These are phyloP conservation scores for Anthracocystis walkeri DNA, from an alignment of 1,284 basidiomycete genomes.

Conservation along the genomic window DNA sequence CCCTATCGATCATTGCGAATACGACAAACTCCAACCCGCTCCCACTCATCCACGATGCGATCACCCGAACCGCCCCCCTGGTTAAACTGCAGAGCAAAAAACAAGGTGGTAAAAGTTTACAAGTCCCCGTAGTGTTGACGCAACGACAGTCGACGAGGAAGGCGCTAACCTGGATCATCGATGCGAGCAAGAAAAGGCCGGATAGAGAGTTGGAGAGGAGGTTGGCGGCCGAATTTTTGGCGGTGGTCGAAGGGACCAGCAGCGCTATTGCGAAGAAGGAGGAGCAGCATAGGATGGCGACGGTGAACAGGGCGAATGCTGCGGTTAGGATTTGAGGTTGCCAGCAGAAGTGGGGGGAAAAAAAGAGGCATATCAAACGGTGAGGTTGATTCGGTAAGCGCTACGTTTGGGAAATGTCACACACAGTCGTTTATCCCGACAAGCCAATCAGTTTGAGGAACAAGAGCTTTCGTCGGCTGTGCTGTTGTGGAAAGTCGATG, in stretches of 20 bases:
- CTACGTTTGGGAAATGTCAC: no score
- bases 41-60: constrained; percentile 67
- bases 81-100: constrained; percentile 69
- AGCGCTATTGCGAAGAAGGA: constrained; percentile 69
- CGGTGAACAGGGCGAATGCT: constrained; percentile 78
- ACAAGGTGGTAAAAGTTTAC: constrained; percentile 68
- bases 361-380: no score
- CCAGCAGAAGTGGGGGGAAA: no score
- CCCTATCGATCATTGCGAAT: constrained; percentile 64
- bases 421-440: no score
- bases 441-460: no score
- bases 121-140: constrained; percentile 69
- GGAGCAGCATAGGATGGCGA: constrained; percentile 77
- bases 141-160: constrained; percentile 66
- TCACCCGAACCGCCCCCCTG: constrained; percentile 65
- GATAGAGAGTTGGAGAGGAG: constrained; percentile 68
- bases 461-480: no score
- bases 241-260: constrained; percentile 69
- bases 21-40: constrained; percentile 67
- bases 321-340: constrained; percentile 61
- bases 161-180: constrained; percentile 70
- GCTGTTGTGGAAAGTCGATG: no score
- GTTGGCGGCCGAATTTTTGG: constrained; percentile 70
- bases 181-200: constrained; percentile 69
- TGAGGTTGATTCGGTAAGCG: no score